phyloP scores from a whole-genome alignment of 805 yeast species.

The Metschnikowia rubicola region DNA sequence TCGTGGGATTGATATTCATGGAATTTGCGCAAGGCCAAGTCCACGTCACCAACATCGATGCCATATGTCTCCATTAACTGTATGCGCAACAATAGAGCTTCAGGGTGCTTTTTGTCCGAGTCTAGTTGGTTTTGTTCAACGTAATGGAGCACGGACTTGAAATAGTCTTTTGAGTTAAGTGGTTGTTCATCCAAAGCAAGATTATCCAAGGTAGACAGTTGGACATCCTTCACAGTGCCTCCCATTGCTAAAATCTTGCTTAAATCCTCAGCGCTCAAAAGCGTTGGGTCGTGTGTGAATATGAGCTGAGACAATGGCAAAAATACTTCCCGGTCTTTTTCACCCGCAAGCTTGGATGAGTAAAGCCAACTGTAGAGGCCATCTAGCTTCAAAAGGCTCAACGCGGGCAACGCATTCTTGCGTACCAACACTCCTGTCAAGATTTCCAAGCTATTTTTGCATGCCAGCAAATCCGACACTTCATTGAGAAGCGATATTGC shows the following conservation, averaged over 20 bases:
- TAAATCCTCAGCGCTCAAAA: slow-evolving; percentile 15
- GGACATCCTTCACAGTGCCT: not conserved
- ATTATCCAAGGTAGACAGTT: not conserved
- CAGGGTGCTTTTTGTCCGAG: slow-evolving; percentile 22
- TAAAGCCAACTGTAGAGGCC: slow-evolving; percentile 8
- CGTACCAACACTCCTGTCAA: slow-evolving; percentile 9
- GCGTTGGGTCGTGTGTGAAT: slow-evolving; percentile 12
- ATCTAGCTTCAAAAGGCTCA: slow-evolving; percentile 3
- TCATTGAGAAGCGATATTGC: slow-evolving; percentile 15
- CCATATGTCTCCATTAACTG: slow-evolving; percentile 33
- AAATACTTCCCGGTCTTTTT: not conserved
- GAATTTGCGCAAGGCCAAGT: slow-evolving; percentile 33
- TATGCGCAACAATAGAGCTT: slow-evolving; percentile 29
- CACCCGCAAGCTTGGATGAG: not conserved
- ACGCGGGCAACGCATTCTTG: not conserved
- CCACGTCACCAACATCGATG: slow-evolving; percentile 27
- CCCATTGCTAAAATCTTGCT: slow-evolving; percentile 3
- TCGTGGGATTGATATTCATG: slow-evolving; percentile 38
- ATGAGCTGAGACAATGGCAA: slow-evolving; percentile 12
- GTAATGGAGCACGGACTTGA: slow-evolving; percentile 17
- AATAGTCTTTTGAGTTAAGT: not conserved
- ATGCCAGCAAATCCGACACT: not conserved
- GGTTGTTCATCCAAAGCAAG: not conserved
- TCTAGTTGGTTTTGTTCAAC: slow-evolving; percentile 25
- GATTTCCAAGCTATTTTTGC: not conserved